A percentile compares a stretch with the other conserved stretches of the same genome.
Conservation (phyloP, 805 yeast species). For the Millerago galiae region DNA sequence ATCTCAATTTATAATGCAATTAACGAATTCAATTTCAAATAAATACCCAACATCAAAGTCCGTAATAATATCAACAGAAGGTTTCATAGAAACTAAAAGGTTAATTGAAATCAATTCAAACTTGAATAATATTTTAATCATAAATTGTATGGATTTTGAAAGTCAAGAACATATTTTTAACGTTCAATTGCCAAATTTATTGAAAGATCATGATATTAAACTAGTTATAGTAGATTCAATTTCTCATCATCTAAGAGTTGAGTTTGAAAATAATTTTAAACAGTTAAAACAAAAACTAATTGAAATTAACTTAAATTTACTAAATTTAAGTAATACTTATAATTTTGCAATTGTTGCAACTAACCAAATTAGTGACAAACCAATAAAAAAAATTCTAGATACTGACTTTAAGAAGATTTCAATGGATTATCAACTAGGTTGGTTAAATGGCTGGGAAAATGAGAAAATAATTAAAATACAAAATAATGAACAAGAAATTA, state of each 20-base stretch:
- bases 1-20: conserved; percentile 68
- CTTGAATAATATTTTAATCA: conserved; percentile 40
- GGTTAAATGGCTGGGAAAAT: conserved; percentile 71
- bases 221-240: conserved; percentile 74
- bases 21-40: conserved; percentile 59
- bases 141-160: conserved; percentile 61
- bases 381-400: conserved; percentile 22
- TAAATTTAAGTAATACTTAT: conserved; percentile 39
- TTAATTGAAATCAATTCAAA: conserved; percentile 40
- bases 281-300: conserved; percentile 37
- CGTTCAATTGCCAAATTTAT: conserved; percentile 60
- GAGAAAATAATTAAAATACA: conserved; percentile 30
- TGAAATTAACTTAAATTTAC: conserved; percentile 40
- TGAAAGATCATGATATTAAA: conserved; percentile 36
- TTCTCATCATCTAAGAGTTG: conserved; percentile 73
- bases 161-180: conserved; percentile 66
- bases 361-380: conserved; percentile 74
- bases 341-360: conserved; percentile 61
- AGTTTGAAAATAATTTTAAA: conserved; percentile 36
- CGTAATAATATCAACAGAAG: conserved; percentile 79
- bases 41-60: conserved; percentile 34
- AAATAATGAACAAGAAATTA: neutral
- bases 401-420: conserved; percentile 24
- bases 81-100: conserved; percentile 60
- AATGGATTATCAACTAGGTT: conserved; percentile 62